Percentiles rank a stretch among this genome's conserved stretches.
Conservation (phyloP, 148 eudicot genomes). For the Amaranthus hypochondriacus region DNA sequence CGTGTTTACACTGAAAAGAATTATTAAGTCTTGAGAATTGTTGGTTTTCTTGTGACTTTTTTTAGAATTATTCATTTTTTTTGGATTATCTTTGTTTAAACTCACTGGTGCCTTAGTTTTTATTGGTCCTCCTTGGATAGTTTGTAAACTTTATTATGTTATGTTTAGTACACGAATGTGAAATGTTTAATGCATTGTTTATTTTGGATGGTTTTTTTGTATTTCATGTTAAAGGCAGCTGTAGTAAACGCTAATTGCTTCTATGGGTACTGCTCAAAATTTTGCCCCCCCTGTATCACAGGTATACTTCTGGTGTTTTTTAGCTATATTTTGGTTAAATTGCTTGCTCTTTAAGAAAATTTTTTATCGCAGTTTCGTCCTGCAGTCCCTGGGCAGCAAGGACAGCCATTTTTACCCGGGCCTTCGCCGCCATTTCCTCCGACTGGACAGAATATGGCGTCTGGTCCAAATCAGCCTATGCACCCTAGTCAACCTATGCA, state of each 20-base stretch:
- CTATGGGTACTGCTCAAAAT: conserved; percentile 67
- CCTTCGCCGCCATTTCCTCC: conserved; percentile 56
- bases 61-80: too few relatives aligned
- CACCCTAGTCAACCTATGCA: conserved; percentile 37
- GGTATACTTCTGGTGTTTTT: conserved; percentile 28
- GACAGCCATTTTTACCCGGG: conserved; percentile 51
- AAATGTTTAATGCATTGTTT: too few relatives aligned
- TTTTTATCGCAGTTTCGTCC: conserved; percentile 58
- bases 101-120: too few relatives aligned
- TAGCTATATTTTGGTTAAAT: background rate
- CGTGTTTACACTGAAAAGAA: too few relatives aligned
- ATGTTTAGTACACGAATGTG: too few relatives aligned
- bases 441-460: conserved; percentile 44
- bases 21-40: too few relatives aligned
- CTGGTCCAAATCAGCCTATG: conserved; percentile 45
- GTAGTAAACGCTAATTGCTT: conserved; percentile 27
- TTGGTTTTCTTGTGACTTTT: too few relatives aligned
- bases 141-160: too few relatives aligned
- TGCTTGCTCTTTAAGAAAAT: conserved; percentile 1
- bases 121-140: too few relatives aligned
- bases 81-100: too few relatives aligned
- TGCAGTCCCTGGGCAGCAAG: conserved; percentile 53
- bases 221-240: too few relatives aligned
- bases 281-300: conserved; percentile 64
- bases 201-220: too few relatives aligned